Evolutionary conservation across 2,329 filamentous ascomycete species (phyloP).

Genomic region (Penicillium frequentans): DNA sequence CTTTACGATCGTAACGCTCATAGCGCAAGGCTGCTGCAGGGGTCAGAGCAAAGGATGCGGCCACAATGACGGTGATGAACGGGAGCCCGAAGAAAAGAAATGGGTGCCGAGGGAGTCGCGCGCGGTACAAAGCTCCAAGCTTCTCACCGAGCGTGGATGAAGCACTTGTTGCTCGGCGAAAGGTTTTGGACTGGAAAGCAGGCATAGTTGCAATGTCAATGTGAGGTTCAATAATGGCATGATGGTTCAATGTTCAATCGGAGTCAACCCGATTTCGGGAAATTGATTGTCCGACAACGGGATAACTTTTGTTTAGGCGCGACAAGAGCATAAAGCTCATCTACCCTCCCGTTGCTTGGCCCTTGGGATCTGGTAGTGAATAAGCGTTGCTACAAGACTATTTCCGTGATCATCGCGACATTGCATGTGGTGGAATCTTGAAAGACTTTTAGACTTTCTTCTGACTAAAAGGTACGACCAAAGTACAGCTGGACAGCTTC

Average conservation of each 20-base stretch:
- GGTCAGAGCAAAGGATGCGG: slow-evolving; percentile 89
- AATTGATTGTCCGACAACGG: slow-evolving; percentile 20
- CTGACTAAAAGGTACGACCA: background rate
- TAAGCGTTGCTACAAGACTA: background rate
- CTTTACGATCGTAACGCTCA: slow-evolving; percentile 87
- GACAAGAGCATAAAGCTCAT: slow-evolving; percentile 5
- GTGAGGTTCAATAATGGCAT: background rate
- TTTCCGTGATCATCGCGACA: background rate
- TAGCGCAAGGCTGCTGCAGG: slow-evolving; percentile 92
- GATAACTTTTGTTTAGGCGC: slow-evolving; percentile 23
- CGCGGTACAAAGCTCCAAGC: slow-evolving; percentile 75
- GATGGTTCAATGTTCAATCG: background rate
- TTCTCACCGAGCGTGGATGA: slow-evolving; percentile 61
- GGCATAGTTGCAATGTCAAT: slow-evolving; percentile 49
- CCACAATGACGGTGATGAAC: slow-evolving; percentile 86
- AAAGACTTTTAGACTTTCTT: background rate
- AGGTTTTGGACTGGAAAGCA: slow-evolving; percentile 69
- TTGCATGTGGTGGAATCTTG: background rate
- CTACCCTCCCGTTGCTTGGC: background rate
- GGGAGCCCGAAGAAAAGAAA: slow-evolving; percentile 93
- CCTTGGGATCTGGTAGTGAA: background rate
- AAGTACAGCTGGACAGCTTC: background rate
- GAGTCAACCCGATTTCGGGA: background rate
- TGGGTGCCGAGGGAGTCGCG: slow-evolving; percentile 71
- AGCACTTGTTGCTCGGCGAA: slow-evolving; percentile 56